Evolutionary conservation across 2,329 filamentous ascomycete genomes (phyloP), one percentile per base, ranked within the genome.

Genomic region (Lachnellula willkommii): DNA sequence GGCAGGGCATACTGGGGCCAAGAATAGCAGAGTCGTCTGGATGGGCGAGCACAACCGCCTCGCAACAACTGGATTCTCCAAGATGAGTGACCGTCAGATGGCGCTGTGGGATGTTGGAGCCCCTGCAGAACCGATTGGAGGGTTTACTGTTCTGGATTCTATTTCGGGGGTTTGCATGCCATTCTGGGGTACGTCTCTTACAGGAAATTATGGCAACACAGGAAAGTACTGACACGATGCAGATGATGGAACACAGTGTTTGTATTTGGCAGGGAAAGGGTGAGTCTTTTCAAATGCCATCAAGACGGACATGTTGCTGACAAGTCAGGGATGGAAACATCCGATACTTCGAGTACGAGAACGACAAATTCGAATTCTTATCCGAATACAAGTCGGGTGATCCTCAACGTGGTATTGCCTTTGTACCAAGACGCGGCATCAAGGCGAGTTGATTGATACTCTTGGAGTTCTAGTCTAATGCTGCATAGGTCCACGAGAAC

Each of bases 81-180:
- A 87, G 71, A 97, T 97, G 94, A 97, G 94, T 71, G 94, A 99
- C 75, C 86, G 94, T 53, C 94, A 99, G 73, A 81, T 99, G 65
- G 94, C 89, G 52, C 80, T 99, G 39, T 99, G 94, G 94, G 94
- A 99, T 77, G 85, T 91, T 48, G 89, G 92, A 65, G 87, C 84
- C 62, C 83, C 85, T 17, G 75, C 72, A 37, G 87, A 95, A 67
- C 94, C 94, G 49, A 87, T 97, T 66, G 91, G 90, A 50, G 92
- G 91, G 15, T 96, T 96, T 76, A 86, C 83, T 66, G 88, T 89
- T 65, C 81, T 99, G 49, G 94, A 99, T 74, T 95, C 90, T 47
- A 96, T 96, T 68, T 96, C 93, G 47, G 94, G 94, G 71, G 92
- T 99, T 58, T 95, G 91, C 80, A 96, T 99, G 90, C 94, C 94